A percentile compares a stretch with the other conserved stretches of the same genome.
These are phyloP conservation scores for Jacaranda mimosifolia DNA, from an alignment of 257 asterid genomes.

Conservation along the genomic window DNA sequence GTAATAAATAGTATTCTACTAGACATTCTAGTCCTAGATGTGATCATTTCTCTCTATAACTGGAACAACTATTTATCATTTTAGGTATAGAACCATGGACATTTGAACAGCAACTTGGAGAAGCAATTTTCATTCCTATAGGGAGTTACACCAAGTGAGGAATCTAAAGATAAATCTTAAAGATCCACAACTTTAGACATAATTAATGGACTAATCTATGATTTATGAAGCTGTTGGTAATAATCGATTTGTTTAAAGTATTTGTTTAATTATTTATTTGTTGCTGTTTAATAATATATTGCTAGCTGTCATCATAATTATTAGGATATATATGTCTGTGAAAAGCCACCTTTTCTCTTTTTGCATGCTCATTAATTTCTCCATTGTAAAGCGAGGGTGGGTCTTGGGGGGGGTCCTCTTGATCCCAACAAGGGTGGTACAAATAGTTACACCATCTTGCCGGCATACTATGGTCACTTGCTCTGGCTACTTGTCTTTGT, in stretches of 20 bases:
- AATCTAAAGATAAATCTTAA: too few species aligned
- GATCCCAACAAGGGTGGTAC: slow-evolving; percentile 40
- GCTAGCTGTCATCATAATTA: not conserved
- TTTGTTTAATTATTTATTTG: too few species aligned
- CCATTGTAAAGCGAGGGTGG: slow-evolving; percentile 2
- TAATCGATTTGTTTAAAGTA: too few species aligned
- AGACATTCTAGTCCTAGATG: not conserved
- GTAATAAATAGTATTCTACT: slow-evolving; percentile 41
- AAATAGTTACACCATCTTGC: slow-evolving; percentile 40
- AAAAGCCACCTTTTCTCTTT: not conserved
- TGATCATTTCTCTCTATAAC: not conserved
- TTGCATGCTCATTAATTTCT: slow-evolving; percentile 32
- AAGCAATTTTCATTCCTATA: slow-evolving; percentile 94
- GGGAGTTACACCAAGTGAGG: slow-evolving; percentile 98
- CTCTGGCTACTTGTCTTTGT: slow-evolving; percentile 35
- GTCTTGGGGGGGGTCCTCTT: slow-evolving; percentile 5
- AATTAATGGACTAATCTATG: too few species aligned
- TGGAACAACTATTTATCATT: slow-evolving; percentile 13
- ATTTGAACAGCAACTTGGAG: slow-evolving; percentile 86
- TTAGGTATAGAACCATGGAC: slow-evolving; percentile 97
- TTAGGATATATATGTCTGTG: slow-evolving; percentile 22
- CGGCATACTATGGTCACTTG: slow-evolving; percentile 13
- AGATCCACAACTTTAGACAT: too few species aligned
- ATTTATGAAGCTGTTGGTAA: too few species aligned
- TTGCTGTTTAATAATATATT: too few species aligned